Percentiles rank a stretch among this genome's conserved stretches.
phyloP scores from a whole-genome alignment of 1,139 yeast species.

The Groenewaldozyma auringiensis region DNA sequence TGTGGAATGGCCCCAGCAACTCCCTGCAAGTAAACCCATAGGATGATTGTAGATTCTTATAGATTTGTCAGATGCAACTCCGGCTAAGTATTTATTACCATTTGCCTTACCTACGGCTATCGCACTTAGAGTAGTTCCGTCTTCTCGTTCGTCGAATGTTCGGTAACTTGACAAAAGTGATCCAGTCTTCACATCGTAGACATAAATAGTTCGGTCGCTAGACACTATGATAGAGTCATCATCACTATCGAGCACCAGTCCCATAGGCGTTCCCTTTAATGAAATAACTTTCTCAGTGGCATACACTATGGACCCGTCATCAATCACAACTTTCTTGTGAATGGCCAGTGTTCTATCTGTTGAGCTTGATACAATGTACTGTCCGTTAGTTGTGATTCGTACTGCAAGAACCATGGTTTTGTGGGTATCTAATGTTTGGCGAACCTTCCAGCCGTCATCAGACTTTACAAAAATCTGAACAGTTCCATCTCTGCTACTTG shows the following conservation, averaged over 20 bases:
- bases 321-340: slow-evolving; percentile 33
- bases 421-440: slow-evolving; percentile 52
- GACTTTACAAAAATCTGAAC: slow-evolving; percentile 42
- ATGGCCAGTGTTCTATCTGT: slow-evolving; percentile 52
- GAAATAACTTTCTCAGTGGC: slow-evolving; percentile 42
- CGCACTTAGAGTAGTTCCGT: slow-evolving; percentile 22
- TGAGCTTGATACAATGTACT: slow-evolving; percentile 45
- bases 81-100: slow-evolving; percentile 27
- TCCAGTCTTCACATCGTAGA: slow-evolving; percentile 35
- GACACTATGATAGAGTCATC: slow-evolving; percentile 41
- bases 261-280: slow-evolving; percentile 44
- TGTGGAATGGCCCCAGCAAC: slow-evolving; percentile 64
- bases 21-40: slow-evolving; percentile 41
- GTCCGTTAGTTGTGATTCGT: slow-evolving; percentile 25
- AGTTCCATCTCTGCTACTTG: slow-evolving; percentile 52
- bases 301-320: slow-evolving; percentile 17
- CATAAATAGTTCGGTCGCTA: slow-evolving; percentile 42
- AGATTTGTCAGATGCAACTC: slow-evolving; percentile 52
- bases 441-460: slow-evolving; percentile 39
- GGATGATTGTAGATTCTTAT: slow-evolving; percentile 42
- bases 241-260: slow-evolving; percentile 24
- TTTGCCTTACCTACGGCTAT: slow-evolving; percentile 19
- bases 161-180: slow-evolving; percentile 39
- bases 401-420: slow-evolving; percentile 46
- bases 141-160: slow-evolving; percentile 27